These are phyloP conservation scores for Clitocybe nebularis DNA, from an alignment of 1,284 basidiomycete species.

Conservation along the genomic window DNA sequence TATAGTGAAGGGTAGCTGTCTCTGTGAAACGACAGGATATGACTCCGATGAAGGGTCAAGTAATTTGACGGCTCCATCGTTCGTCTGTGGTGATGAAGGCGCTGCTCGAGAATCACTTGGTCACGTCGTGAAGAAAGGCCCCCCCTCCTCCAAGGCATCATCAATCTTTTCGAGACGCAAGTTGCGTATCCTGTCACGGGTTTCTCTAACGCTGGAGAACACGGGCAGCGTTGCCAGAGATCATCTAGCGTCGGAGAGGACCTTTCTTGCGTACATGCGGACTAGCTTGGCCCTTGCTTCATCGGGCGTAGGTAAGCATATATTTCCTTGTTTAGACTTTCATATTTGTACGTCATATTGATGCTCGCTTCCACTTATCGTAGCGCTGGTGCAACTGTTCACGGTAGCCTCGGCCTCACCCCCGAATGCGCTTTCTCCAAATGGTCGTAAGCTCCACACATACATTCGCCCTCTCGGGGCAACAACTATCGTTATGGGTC, in stretches of 20 bases:
- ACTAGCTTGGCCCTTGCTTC: slow-evolving; percentile 56
- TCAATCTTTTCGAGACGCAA: slow-evolving; percentile 10
- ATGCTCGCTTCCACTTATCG: neutral
- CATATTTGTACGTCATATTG: too few species aligned
- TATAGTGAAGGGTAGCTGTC: neutral
- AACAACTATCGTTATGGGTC: slow-evolving; percentile 44
- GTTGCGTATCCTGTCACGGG: slow-evolving; percentile 7
- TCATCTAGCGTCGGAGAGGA: slow-evolving; percentile 56
- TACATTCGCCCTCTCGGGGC: slow-evolving; percentile 56
- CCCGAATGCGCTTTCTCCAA: neutral
- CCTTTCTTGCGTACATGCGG: slow-evolving; percentile 56
- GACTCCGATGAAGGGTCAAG: neutral
- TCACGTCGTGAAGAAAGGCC: too few species aligned
- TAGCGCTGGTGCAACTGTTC: slow-evolving; percentile 58
- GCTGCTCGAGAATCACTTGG: too few species aligned
- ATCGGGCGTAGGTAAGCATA: slow-evolving; percentile 52
- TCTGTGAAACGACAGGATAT: too few species aligned
- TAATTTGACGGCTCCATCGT: neutral
- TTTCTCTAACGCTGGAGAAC: slow-evolving; percentile 43
- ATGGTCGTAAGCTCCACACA: slow-evolving; percentile 26
- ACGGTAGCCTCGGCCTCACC: slow-evolving; percentile 32
- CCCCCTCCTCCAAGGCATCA: too few species aligned
- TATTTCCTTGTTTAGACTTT: slow-evolving; percentile 2
- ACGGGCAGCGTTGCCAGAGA: slow-evolving; percentile 58
- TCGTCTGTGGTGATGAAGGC: too few species aligned